A percentile compares a stretch with the other conserved stretches of the same genome.
These are phyloP conservation scores for Aegilops bicornis DNA, from an alignment of 176 grass and related monocot genomes.

Conservation along the genomic window DNA sequence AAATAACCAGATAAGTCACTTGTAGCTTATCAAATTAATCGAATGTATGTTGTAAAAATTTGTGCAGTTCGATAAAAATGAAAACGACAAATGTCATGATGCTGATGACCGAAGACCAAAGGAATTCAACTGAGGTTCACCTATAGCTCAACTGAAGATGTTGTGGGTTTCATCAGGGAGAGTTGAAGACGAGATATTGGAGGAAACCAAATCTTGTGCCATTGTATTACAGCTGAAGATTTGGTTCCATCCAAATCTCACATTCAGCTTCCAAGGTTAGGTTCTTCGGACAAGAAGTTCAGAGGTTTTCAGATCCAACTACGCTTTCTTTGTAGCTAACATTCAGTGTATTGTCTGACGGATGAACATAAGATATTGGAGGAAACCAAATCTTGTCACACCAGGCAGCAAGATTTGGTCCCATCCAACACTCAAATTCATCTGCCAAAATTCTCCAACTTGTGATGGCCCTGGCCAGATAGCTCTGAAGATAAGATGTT, in stretches of 20 bases:
- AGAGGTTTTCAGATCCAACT: not conserved
- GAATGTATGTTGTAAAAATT: not conserved
- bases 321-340: not conserved
- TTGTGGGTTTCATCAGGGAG: not conserved
- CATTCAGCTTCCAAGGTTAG: constrained; percentile 29
- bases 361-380: constrained; percentile 50
- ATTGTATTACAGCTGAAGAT: not conserved
- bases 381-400: constrained; percentile 40
- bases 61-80: not conserved
- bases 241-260: constrained; percentile 39
- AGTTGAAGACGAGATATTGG: constrained; percentile 46
- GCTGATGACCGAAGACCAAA: not conserved
- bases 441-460: not conserved
- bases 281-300: not conserved
- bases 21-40: not conserved
- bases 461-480: not conserved
- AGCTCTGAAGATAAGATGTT: constrained; percentile 38
- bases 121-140: not conserved
- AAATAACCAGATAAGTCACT: not conserved
- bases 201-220: constrained; percentile 41
- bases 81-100: not conserved
- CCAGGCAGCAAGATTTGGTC: constrained; percentile 20
- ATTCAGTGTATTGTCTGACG: not conserved
- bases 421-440: constrained; percentile 48
- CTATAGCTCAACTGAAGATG: not conserved